Base-by-base conservation (phyloP, 163 green algal genomes). In the Coccomyxa subellipsoidea region DNA sequence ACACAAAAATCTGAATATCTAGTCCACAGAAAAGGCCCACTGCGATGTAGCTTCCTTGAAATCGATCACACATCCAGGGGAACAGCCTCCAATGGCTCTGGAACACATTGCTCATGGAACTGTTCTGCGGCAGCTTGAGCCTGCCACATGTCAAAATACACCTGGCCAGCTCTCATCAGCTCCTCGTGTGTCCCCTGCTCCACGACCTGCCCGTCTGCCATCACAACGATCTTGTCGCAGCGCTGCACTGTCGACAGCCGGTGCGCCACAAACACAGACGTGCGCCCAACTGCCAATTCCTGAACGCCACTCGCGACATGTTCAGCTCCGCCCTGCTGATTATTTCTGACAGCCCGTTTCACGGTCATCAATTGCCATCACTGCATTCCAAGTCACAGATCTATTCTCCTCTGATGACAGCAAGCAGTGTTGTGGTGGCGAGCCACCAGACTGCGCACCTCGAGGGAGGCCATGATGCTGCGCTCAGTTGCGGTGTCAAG, bases 401-500 rank as follows among this genome's bases (percentile, higher is more conserved):
- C n/a, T n/a, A n/a, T n/a, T n/a, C n/a, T n/a, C n/a, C n/a, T n/a
- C n/a, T n/a, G n/a, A n/a, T n/a, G n/a, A n/a, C n/a, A n/a, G n/a
- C n/a, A n/a, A n/a, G n/a, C n/a, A n/a, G n/a, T n/a, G n/a, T n/a
- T n/a, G n/a, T n/a, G n/a, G n/a, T n/a, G n/a, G n/a, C n/a, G n/a
- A n/a, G n/a, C n/a, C n/a, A n/a, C 31, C 12, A 29, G 32, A 25
- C 8, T 18, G 36, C 72, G 38, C 39, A 84, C 83, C 78, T 85
- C 73, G 27, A 88, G 54, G 38, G 80, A 85, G 37, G 40, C 53
- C 84, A 88, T 88, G 83, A 98, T 98, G 75, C 85, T 87, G 69
- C 89, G 88, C 88, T 99, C 95, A 1, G 92, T 96, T 9, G 87
- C 88, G 12, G 88, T 94, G 91, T 99, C 96, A 54, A 99, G 89